Evolutionary conservation across 768 basidiomycete species (phyloP).

Genomic region (Tricholoma matsutake): DNA sequence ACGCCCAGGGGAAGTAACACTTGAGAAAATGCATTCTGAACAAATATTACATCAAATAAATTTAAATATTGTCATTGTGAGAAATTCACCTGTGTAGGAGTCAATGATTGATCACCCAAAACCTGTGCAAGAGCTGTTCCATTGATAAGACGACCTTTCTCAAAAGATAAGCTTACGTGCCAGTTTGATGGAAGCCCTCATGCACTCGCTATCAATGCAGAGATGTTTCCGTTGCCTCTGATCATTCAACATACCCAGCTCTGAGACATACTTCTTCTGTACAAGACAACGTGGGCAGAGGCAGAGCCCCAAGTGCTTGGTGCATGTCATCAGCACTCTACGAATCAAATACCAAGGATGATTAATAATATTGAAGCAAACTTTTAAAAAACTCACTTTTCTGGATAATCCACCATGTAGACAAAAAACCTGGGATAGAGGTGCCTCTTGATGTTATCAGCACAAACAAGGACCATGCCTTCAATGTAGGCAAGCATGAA

Average conservation of each 20-base stretch:
- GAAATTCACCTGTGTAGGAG: conserved; percentile 26
- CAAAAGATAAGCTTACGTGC: conserved; percentile 26
- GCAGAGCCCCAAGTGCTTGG: not conserved
- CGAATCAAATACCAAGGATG: not conserved
- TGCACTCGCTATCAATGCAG: conserved; percentile 9
- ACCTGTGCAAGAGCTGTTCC: conserved; percentile 20
- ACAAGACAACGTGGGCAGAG: not conserved
- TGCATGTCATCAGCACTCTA: not conserved
- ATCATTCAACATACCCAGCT: conserved; percentile 8
- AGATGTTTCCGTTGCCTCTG: not conserved
- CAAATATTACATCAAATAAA: not conserved
- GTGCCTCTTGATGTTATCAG: too few relatives aligned
- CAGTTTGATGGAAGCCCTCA: conserved; percentile 6
- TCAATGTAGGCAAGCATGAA: too few relatives aligned
- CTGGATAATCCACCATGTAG: too few relatives aligned
- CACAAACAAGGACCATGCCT: too few relatives aligned
- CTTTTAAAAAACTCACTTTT: too few relatives aligned
- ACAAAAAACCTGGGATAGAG: too few relatives aligned
- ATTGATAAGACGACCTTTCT: conserved; percentile 23
- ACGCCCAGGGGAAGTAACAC: not conserved
- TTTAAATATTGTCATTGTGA: not conserved
- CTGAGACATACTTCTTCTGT: not conserved
- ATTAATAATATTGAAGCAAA: not conserved
- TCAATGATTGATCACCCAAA: conserved; percentile 21
- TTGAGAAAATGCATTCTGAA: conserved; percentile 34